A percentile compares a stretch with the other conserved stretches of the same genome.
phyloP scores from a whole-genome alignment of 768 basidiomycete species.

The Phanerochaete carnosa region DNA sequence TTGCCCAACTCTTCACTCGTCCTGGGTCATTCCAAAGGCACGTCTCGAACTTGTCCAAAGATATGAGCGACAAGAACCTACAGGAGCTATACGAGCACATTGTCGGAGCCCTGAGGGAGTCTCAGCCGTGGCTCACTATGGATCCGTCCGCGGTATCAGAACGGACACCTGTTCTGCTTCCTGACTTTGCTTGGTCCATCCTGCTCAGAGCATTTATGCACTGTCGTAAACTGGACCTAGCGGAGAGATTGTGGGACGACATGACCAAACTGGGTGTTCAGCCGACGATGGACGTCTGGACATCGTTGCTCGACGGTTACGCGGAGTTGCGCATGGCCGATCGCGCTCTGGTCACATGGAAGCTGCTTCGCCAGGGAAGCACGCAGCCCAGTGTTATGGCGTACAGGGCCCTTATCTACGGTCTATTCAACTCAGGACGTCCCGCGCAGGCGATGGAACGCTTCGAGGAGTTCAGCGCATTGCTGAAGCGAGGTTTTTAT shows the following conservation, averaged over 20 bases:
- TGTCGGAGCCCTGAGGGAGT: slow-evolving; percentile 46
- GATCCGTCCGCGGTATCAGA: slow-evolving; percentile 34
- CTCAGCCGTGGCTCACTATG: slow-evolving; percentile 53
- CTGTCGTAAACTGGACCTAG: slow-evolving; percentile 52
- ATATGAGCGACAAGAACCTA: slow-evolving; percentile 31
- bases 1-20: slow-evolving; percentile 49
- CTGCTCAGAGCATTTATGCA: slow-evolving; percentile 66
- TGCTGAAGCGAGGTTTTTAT: slow-evolving; percentile 21
- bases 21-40: slow-evolving; percentile 49
- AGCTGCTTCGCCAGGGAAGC: slow-evolving; percentile 53
- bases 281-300: slow-evolving; percentile 66
- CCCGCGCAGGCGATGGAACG: slow-evolving; percentile 47
- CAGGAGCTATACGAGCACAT: slow-evolving; percentile 49
- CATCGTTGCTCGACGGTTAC: slow-evolving; percentile 64
- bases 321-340: slow-evolving; percentile 45
- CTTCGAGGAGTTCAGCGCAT: slow-evolving; percentile 48
- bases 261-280: slow-evolving; percentile 44
- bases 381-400: slow-evolving; percentile 57
- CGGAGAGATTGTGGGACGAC: slow-evolving; percentile 67
- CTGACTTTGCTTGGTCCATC: slow-evolving; percentile 57
- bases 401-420: slow-evolving; percentile 70
- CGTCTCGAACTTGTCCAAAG: slow-evolving; percentile 42
- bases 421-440: slow-evolving; percentile 49
- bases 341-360: slow-evolving; percentile 60
- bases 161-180: slow-evolving; percentile 46